Evolutionary conservation across 768 basidiomycete species (phyloP).

Genomic region (Zangia roseola): DNA sequence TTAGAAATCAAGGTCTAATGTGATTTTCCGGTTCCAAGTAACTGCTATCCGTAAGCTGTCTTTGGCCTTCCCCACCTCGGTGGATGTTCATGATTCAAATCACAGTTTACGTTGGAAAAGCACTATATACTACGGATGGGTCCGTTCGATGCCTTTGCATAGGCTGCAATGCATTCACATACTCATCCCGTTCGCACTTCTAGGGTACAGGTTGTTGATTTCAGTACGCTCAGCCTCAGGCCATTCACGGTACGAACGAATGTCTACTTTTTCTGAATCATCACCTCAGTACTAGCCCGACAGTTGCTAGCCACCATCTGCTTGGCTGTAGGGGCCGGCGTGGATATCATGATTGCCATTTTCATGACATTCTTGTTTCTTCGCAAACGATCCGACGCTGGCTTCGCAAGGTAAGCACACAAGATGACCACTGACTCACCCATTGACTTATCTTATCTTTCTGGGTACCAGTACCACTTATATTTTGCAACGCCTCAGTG

Average conservation of each 20-base stretch:
- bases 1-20: too few relatives aligned
- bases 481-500: slow-evolving; percentile 6
- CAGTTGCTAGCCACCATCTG: neutral
- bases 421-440: neutral
- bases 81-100: neutral
- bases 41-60: neutral
- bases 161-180: neutral
- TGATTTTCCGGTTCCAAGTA: neutral
- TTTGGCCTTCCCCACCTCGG: neutral
- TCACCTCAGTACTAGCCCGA: neutral
- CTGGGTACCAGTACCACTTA: slow-evolving; percentile 2
- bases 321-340: neutral
- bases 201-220: neutral
- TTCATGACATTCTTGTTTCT: neutral
- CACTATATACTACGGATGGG: neutral
- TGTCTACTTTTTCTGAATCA: neutral
- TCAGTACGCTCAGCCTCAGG: neutral
- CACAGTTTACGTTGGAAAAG: neutral
- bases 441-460: too few relatives aligned
- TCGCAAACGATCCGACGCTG: neutral
- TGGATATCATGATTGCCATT: neutral
- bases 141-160: neutral
- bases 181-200: too few relatives aligned
- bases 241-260: neutral
- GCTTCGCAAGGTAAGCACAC: neutral